A percentile compares a stretch with the other conserved stretches of the same genome.
Conservation (phyloP, 2,329 filamentous ascomycete genomes). For the Neonectria neomacrospora region DNA sequence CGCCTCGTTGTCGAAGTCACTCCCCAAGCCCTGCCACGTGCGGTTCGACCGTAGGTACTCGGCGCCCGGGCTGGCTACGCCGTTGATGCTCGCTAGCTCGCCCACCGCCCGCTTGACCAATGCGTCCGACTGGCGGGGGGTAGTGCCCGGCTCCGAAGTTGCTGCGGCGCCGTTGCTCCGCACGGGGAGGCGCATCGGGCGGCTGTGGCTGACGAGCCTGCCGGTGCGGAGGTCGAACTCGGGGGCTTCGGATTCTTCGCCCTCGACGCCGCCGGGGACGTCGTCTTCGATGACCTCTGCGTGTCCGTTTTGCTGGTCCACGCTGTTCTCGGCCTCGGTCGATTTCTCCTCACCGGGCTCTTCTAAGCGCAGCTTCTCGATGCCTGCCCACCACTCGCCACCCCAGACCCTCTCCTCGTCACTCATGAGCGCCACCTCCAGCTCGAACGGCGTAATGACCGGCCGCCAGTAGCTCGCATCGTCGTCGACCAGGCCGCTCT, state of each 20-base stretch:
- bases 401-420: slow-evolving; percentile 87
- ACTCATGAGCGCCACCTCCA: slow-evolving; percentile 78
- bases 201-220: slow-evolving; percentile 79
- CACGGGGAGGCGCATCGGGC: slow-evolving; percentile 72
- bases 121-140: slow-evolving; percentile 33
- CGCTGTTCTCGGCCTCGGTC: slow-evolving; percentile 26
- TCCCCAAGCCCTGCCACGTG: slow-evolving; percentile 93
- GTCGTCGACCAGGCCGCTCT: slow-evolving; percentile 91
- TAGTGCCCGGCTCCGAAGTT: slow-evolving; percentile 29
- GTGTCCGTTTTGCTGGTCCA: slow-evolving; percentile 35
- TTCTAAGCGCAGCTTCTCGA: slow-evolving; percentile 72
- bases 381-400: slow-evolving; percentile 88
- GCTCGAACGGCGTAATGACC: slow-evolving; percentile 94
- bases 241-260: slow-evolving; percentile 81
- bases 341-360: slow-evolving; percentile 41
- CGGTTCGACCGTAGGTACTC: slow-evolving; percentile 84
- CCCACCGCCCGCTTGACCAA: slow-evolving; percentile 70
- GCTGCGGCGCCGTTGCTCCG: slow-evolving; percentile 29
- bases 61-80: slow-evolving; percentile 89
- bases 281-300: slow-evolving; percentile 45
- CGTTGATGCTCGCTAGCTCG: slow-evolving; percentile 84
- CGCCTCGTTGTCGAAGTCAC: slow-evolving; percentile 75
- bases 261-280: slow-evolving; percentile 60
- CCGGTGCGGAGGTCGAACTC: slow-evolving; percentile 94
- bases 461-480: slow-evolving; percentile 84